These are phyloP conservation scores for Quercus gilva DNA, from an alignment of 306 rosid species.

Conservation along the genomic window DNA sequence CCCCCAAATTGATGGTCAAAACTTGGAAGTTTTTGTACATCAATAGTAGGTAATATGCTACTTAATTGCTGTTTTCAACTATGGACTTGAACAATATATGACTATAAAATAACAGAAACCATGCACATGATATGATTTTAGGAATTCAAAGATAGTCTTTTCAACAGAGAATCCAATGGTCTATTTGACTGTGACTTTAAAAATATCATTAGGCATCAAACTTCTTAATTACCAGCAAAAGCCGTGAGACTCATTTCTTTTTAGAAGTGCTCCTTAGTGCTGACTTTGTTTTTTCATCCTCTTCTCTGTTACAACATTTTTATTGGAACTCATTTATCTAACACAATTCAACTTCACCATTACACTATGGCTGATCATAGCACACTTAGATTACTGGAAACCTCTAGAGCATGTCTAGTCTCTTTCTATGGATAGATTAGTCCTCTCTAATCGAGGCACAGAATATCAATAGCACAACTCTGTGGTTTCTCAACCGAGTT, in stretches of 20 bases:
- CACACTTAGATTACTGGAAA: not conserved
- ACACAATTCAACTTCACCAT: not conserved
- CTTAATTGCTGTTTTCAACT: not conserved
- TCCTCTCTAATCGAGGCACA: not conserved
- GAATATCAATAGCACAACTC: not conserved
- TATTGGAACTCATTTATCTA: no score
- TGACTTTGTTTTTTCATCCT: not conserved
- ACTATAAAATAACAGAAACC: no score
- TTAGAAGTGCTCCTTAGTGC: not conserved
- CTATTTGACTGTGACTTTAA: not conserved
- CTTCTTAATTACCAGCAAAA: not conserved
- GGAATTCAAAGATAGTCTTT: not conserved
- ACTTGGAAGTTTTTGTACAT: not conserved
- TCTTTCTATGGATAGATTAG: not conserved
- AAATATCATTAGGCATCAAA: not conserved
- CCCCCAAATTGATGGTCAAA: not conserved
- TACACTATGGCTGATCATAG: not conserved
- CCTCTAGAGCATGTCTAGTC: not conserved
- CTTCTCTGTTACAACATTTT: not conserved
- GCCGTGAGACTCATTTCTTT: not conserved
- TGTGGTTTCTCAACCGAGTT: not conserved
- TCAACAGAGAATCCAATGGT: not conserved
- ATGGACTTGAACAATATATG: not conserved
- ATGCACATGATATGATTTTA: not conserved
- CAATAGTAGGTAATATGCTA: not conserved